Conservation (phyloP, 2,329 filamentous ascomycete genomes). For the Beauveria sp. region DNA sequence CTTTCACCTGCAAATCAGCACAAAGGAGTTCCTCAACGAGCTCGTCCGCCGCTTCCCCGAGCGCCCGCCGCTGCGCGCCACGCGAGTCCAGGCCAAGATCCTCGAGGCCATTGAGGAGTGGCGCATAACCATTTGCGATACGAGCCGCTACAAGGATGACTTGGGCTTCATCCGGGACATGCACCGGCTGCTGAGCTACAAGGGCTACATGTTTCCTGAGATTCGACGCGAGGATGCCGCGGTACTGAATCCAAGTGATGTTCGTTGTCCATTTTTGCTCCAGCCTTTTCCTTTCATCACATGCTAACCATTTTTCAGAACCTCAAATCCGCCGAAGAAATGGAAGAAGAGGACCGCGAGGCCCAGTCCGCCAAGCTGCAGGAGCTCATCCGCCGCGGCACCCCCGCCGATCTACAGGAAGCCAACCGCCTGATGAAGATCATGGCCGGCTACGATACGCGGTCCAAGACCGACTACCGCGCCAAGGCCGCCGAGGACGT, state of each 20-base stretch:
- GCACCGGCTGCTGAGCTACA: slow-evolving; percentile 92
- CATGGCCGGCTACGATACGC: slow-evolving; percentile 95
- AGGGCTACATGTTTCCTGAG: slow-evolving; percentile 93
- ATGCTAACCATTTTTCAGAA: slow-evolving; percentile 47
- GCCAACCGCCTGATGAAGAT: slow-evolving; percentile 98
- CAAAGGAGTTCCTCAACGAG: slow-evolving; percentile 98
- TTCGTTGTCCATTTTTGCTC: slow-evolving; percentile 39
- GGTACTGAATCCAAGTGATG: slow-evolving; percentile 92
- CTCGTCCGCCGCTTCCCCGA: slow-evolving; percentile 94
- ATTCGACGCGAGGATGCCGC: slow-evolving; percentile 89
- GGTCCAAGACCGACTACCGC: slow-evolving; percentile 93
- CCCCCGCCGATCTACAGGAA: slow-evolving; percentile 85
- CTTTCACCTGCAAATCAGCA: slow-evolving; percentile 96
- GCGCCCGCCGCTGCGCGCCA: slow-evolving; percentile 76
- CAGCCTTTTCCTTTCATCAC: background rate
- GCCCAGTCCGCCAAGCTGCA: slow-evolving; percentile 98
- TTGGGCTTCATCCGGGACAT: slow-evolving; percentile 94
- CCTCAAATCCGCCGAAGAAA: slow-evolving; percentile 91
- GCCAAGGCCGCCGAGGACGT: slow-evolving; percentile 97
- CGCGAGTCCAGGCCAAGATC: slow-evolving; percentile 84
- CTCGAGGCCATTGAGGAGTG: slow-evolving; percentile 97
- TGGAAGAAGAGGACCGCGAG: slow-evolving; percentile 93
- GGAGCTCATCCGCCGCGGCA: slow-evolving; percentile 86
- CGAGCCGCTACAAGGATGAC: slow-evolving; percentile 94
- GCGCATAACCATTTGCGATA: slow-evolving; percentile 96